phyloP scores from a whole-genome alignment of 768 basidiomycete species.

The Trametes maxima region DNA sequence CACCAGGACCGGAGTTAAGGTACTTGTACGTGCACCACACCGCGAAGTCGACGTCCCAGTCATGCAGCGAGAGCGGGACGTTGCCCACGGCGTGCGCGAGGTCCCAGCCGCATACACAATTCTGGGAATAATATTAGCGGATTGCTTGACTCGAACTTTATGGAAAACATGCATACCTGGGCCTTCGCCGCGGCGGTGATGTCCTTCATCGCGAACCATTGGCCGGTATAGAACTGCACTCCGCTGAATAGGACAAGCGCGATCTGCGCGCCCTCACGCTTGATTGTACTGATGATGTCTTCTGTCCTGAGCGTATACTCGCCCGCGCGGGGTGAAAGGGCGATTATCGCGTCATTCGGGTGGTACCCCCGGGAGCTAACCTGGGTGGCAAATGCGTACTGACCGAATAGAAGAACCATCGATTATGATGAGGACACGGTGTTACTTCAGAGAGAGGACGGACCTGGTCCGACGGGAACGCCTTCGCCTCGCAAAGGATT shows the following conservation, averaged over 20 bases:
- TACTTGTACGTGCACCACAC: conserved; percentile 99
- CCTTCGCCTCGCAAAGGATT: conserved; percentile 91
- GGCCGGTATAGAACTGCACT: conserved; percentile 97
- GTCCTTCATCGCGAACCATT: conserved; percentile 84
- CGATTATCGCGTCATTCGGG: conserved; percentile 72
- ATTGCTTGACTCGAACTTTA: too few species aligned
- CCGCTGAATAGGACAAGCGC: conserved; percentile 93
- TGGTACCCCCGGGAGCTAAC: conserved; percentile 76
- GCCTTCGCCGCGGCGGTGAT: conserved; percentile 86
- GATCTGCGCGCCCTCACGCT: conserved; percentile 71
- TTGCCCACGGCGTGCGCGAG: conserved; percentile 96
- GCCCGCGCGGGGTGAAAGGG: conserved; percentile 76
- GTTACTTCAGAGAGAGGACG: conserved; percentile 27
- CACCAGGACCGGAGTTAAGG: conserved; percentile 94
- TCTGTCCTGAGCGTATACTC: conserved; percentile 86
- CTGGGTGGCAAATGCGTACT: conserved; percentile 99
- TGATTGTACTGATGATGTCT: conserved; percentile 81
- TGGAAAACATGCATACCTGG: conserved; percentile 52
- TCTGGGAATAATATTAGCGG: conserved; percentile 60
- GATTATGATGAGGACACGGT: not conserved
- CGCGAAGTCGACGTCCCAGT: conserved; percentile 96
- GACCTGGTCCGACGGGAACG: conserved; percentile 97
- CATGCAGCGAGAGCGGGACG: conserved; percentile 84
- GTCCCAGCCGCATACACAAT: conserved; percentile 94
- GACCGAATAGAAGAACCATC: not conserved